A percentile compares a stretch with the other conserved stretches of the same genome.
Evolutionary conservation across 768 basidiomycete genomes (phyloP).

Genomic region (Podaxis rugospora): DNA sequence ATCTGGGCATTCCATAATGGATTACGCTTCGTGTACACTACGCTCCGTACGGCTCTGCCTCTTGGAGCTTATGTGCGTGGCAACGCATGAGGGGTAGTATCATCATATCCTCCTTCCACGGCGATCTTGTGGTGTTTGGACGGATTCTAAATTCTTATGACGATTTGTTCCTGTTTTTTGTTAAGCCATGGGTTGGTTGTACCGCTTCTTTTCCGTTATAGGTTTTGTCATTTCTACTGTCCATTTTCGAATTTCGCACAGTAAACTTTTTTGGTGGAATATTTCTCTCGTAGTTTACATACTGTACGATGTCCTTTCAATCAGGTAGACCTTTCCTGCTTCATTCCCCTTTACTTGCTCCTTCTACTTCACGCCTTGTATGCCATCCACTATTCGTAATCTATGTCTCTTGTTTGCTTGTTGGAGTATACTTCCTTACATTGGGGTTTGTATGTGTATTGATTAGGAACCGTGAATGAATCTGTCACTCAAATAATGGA

Average conservation of each 20-base stretch:
- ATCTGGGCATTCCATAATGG: conserved; percentile 58
- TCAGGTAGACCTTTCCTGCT: background rate
- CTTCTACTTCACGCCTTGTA: background rate
- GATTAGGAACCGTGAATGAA: background rate
- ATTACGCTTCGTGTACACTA: conserved; percentile 45
- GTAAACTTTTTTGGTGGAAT: background rate
- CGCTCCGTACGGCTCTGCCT: conserved; percentile 44
- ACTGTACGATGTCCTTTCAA: background rate
- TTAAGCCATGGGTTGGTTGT: background rate
- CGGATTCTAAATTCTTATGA: conserved; percentile 1
- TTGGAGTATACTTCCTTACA: background rate
- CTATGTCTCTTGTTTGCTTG: background rate
- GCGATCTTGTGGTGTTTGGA: background rate
- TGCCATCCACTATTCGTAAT: conserved; percentile 1
- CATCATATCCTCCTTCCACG: background rate
- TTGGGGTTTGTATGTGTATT: background rate
- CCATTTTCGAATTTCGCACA: background rate
- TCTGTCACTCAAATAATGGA: background rate
- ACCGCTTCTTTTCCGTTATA: background rate
- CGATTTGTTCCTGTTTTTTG: background rate
- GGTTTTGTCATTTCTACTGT: background rate
- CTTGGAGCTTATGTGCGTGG: conserved; percentile 36
- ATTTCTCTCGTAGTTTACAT: background rate
- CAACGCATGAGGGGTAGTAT: conserved; percentile 22
- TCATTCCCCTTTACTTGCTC: background rate